phyloP scores from a whole-genome alignment of 1,284 basidiomycete genomes.

The Flammula alnicola region DNA sequence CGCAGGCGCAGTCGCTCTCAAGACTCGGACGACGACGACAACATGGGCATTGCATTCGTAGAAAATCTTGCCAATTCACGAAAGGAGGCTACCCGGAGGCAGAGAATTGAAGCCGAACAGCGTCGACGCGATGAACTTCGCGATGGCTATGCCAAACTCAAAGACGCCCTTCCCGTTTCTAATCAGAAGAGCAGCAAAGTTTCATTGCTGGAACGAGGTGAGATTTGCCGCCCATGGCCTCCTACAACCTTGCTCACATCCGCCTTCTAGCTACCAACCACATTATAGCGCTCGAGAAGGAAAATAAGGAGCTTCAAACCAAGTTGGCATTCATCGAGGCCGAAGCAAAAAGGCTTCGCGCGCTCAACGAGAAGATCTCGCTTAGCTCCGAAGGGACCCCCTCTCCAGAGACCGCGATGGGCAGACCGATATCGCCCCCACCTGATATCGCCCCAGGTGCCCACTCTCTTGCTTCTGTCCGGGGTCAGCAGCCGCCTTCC shows the following conservation, averaged over 20 bases:
- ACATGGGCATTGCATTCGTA: constrained; percentile 65
- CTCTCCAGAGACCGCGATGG: constrained; percentile 55
- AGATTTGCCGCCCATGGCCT: constrained; percentile 29
- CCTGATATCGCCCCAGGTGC: constrained; percentile 50
- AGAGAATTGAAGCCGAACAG: constrained; percentile 87
- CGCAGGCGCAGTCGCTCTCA: constrained; percentile 69
- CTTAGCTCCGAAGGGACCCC: constrained; percentile 60
- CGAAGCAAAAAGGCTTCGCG: constrained; percentile 69
- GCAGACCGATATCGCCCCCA: constrained; percentile 65
- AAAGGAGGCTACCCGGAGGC: constrained; percentile 81
- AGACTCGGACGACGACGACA: constrained; percentile 81
- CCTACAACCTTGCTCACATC: constrained; percentile 14
- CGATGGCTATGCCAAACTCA: constrained; percentile 85
- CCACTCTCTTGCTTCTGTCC: constrained; percentile 55
- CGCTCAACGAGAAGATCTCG: constrained; percentile 80
- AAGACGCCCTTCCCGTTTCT: constrained; percentile 82
- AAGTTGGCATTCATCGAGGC: constrained; percentile 65
- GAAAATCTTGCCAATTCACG: constrained; percentile 76
- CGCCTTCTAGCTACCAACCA: constrained; percentile 66
- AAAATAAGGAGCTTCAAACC: constrained; percentile 68
- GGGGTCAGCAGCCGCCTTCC: constrained; percentile 57
- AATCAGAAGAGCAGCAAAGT: constrained; percentile 91
- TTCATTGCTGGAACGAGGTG: constrained; percentile 85
- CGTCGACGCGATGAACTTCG: constrained; percentile 84
- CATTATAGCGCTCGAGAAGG: constrained; percentile 69